A percentile compares a stretch with the other conserved stretches of the same genome.
Evolutionary conservation across 192 early-diverging fungal genomes (phyloP).

Genomic region (Backusella sp.): DNA sequence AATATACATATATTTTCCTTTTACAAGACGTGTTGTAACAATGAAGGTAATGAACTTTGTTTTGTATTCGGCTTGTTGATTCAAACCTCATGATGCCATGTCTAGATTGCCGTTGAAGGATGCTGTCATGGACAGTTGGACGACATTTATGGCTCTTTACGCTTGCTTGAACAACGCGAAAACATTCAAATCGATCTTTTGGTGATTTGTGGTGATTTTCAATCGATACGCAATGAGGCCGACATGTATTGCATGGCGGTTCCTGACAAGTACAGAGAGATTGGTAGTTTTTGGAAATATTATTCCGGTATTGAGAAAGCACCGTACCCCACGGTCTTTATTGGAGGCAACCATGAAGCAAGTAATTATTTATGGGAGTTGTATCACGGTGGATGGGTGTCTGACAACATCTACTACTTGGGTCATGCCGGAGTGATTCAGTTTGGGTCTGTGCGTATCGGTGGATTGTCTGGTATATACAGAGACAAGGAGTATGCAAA

Average conservation of each 20-base stretch:
- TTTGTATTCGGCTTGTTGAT: background rate
- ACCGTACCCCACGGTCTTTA: slow-evolving; percentile 89
- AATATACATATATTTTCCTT: background rate
- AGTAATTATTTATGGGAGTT: slow-evolving; percentile 94
- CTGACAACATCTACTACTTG: slow-evolving; percentile 90
- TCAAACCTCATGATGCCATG: background rate
- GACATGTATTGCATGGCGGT: slow-evolving; percentile 83
- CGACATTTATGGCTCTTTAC: slow-evolving; percentile 77
- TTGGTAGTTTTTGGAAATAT: slow-evolving; percentile 93
- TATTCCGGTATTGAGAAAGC: slow-evolving; percentile 81
- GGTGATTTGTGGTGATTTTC: slow-evolving; percentile 97
- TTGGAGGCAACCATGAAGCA: slow-evolving; percentile 99
- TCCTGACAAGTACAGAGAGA: slow-evolving; percentile 79
- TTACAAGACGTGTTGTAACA: background rate
- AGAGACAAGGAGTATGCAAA: slow-evolving; percentile 58
- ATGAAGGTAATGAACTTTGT: background rate
- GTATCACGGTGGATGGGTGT: slow-evolving; percentile 96
- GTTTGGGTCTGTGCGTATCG: slow-evolving; percentile 88
- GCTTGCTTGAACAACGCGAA: slow-evolving; percentile 57
- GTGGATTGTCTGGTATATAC: slow-evolving; percentile 92
- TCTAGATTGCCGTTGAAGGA: slow-evolving; percentile 86
- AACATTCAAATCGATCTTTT: slow-evolving; percentile 82
- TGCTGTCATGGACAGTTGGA: slow-evolving; percentile 97
- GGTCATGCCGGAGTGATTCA: slow-evolving; percentile 85
- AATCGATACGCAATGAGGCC: slow-evolving; percentile 80